Base-by-base conservation (phyloP, 1,284 basidiomycete genomes). In the Ustilago crameri region DNA sequence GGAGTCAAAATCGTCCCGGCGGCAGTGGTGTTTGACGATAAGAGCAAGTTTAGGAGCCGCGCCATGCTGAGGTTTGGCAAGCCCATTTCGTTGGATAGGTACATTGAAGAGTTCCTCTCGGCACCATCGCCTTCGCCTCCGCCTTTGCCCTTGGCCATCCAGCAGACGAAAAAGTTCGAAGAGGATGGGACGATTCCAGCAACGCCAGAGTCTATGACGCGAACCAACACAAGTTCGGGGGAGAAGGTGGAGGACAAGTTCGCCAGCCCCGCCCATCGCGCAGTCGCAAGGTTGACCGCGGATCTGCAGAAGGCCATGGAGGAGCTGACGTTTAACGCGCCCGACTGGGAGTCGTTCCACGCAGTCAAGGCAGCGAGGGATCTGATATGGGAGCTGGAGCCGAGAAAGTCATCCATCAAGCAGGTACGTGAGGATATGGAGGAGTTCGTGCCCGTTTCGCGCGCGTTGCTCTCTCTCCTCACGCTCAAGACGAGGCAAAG, bases 1-100 rank as follows among this genome's bases (percentile, higher is more conserved):
- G 85, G 85, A 30, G 85, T 91, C 23, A 79, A 86, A 3, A 88
- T 98, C 64, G 85, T 95, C 32, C 93, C 95, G 9, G 89, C 90
- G 9, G 90, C 92, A 1, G 93, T 98, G 71, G 93, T 93, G 5
- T 98, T 96, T 84, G 93, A 92, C 50, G 90, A 97, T 85, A 98
- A 98, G 85, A 89, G 91, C 47, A 93, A 94, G 85, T 98, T 97
- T 83, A 87, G 95, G 54, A 93, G 91, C 78, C 85, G 85, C 4
- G 87, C 86, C 0, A 82, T 86, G 17, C 84, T 88, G 56, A 83
- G 85, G 81, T 96, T 92, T 82, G 92, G 92, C 12, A 86, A 86
- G 44, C 90, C 93, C 17, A 92, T 98, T 65, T 85, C 86, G 8
- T 87, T 93, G 86, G 89, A 90, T 47, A 84, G 86, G 0, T 96